These are phyloP conservation scores for Mycosarcoma mackinlayi DNA, from an alignment of 1,284 basidiomycete genomes.

Conservation along the genomic window DNA sequence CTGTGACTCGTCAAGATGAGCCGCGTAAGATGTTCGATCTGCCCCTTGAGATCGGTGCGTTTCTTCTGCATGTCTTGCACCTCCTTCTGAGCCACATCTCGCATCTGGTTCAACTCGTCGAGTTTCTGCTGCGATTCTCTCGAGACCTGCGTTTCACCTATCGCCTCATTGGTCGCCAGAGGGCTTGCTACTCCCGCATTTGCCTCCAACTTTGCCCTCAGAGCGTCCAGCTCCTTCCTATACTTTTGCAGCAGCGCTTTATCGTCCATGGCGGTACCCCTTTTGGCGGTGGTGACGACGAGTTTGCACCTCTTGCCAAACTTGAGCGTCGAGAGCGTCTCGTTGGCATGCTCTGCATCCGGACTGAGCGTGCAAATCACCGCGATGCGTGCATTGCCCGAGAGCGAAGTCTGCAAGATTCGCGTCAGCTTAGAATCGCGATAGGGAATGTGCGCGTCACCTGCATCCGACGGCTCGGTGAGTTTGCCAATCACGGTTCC, in stretches of 20 bases:
- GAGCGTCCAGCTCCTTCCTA: slow-evolving; percentile 58
- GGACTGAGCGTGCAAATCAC: slow-evolving; percentile 73
- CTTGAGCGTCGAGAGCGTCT: slow-evolving; percentile 73
- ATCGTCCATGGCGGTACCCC: slow-evolving; percentile 70
- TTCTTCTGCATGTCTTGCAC: slow-evolving; percentile 57
- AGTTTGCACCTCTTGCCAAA: slow-evolving; percentile 73
- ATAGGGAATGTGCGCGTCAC: slow-evolving; percentile 71
- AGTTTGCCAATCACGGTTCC: slow-evolving; percentile 74
- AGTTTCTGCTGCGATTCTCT: slow-evolving; percentile 30
- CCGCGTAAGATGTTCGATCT: slow-evolving; percentile 63
- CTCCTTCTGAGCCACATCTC: slow-evolving; percentile 47
- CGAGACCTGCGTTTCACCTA: slow-evolving; percentile 7
- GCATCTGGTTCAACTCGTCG: slow-evolving; percentile 47
- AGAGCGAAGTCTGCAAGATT: slow-evolving; percentile 73
- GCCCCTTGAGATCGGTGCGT: slow-evolving; percentile 49
- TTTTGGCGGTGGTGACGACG: slow-evolving; percentile 73
- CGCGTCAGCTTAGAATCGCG: slow-evolving; percentile 73
- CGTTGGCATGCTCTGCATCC: slow-evolving; percentile 71
- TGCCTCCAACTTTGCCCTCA: slow-evolving; percentile 55
- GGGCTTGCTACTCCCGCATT: too few relatives aligned
- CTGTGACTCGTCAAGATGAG: slow-evolving; percentile 62
- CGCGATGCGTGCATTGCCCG: slow-evolving; percentile 72
- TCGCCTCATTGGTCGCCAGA: slow-evolving; percentile 10
- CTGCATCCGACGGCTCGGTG: slow-evolving; percentile 66
- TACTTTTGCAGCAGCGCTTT: slow-evolving; percentile 65